These are phyloP conservation scores for Ceratobasidium sp. DNA, from an alignment of 1,284 basidiomycete genomes.

Conservation along the genomic window DNA sequence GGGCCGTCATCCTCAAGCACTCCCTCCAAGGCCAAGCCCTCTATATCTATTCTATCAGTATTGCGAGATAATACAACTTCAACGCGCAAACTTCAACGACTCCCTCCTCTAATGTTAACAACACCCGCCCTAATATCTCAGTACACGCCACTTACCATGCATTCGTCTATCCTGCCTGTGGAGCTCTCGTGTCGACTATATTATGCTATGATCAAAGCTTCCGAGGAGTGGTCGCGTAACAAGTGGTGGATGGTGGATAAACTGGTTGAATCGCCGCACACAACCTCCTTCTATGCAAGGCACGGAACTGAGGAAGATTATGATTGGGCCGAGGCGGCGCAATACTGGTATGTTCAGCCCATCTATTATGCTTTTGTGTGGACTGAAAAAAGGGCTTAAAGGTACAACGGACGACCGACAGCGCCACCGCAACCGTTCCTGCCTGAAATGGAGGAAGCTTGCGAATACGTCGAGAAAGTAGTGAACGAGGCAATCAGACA, in stretches of 20 bases:
- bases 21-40: background rate
- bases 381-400: slow-evolving; percentile 54
- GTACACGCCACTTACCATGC: slow-evolving; percentile 82
- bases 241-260: slow-evolving; percentile 89
- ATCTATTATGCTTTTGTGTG: background rate
- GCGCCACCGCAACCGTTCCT: slow-evolving; percentile 74
- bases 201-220: slow-evolving; percentile 74
- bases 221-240: slow-evolving; percentile 76
- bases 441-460: slow-evolving; percentile 81
- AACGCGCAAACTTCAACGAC: slow-evolving; percentile 51
- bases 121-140: slow-evolving; percentile 73
- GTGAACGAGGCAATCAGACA: slow-evolving; percentile 81
- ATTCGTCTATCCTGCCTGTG: slow-evolving; percentile 74
- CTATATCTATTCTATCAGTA: slow-evolving; percentile 2
- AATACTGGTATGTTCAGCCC: slow-evolving; percentile 68
- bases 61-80: slow-evolving; percentile 25
- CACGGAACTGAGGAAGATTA: slow-evolving; percentile 57
- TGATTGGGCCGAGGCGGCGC: slow-evolving; percentile 72
- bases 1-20: slow-evolving; percentile 1
- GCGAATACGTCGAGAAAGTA: slow-evolving; percentile 77
- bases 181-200: slow-evolving; percentile 79
- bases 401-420: slow-evolving; percentile 82
- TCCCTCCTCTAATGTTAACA: slow-evolving; percentile 69
- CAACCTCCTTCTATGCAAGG: slow-evolving; percentile 82
- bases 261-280: slow-evolving; percentile 84